Evolutionary conservation across 1,284 basidiomycete genomes (phyloP).

Genomic region (Sporisorium scitamineum): DNA sequence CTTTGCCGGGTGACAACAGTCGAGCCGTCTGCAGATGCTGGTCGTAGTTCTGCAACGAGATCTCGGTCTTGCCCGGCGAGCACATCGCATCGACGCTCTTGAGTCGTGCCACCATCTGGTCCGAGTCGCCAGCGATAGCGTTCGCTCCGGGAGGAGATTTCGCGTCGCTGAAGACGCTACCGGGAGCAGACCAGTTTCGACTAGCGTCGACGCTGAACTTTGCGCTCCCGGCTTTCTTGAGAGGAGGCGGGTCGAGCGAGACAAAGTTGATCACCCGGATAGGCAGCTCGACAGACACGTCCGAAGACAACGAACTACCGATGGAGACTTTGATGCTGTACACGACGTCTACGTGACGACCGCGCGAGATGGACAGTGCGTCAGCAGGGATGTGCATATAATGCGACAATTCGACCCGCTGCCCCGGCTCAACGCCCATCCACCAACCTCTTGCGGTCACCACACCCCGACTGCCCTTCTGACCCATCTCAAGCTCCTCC

Average conservation of each 20-base stretch:
- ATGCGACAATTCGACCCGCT: conserved; percentile 61
- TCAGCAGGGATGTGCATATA: conserved; percentile 73
- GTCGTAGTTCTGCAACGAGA: conserved; percentile 41
- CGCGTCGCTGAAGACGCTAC: conserved; percentile 10
- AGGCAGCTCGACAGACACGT: conserved; percentile 78
- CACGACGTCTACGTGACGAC: conserved; percentile 82
- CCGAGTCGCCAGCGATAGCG: conserved; percentile 10
- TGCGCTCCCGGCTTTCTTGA: conserved; percentile 35
- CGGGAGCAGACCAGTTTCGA: conserved; percentile 24
- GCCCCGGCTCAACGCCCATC: conserved; percentile 61
- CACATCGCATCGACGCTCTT: conserved; percentile 61
- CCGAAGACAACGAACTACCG: conserved; percentile 77
- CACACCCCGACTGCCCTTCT: conserved; percentile 58
- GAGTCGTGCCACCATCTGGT: conserved; percentile 58
- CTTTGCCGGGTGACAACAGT: conserved; percentile 26
- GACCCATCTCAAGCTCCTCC: conserved; percentile 62
- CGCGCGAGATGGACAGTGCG: conserved; percentile 80
- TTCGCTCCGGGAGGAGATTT: conserved; percentile 14
- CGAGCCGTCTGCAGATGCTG: conserved; percentile 31
- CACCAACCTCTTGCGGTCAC: conserved; percentile 66
- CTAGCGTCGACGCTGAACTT: conserved; percentile 17
- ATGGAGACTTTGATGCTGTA: conserved; percentile 81
- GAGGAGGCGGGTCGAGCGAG: conserved; percentile 81
- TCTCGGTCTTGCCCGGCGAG: conserved; percentile 53
- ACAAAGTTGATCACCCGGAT: conserved; percentile 81